A percentile compares a stretch with the other conserved stretches of the same genome.
Evolutionary conservation across 345 rosid genomes (phyloP).

Genomic region (Laguncularia racemosa): DNA sequence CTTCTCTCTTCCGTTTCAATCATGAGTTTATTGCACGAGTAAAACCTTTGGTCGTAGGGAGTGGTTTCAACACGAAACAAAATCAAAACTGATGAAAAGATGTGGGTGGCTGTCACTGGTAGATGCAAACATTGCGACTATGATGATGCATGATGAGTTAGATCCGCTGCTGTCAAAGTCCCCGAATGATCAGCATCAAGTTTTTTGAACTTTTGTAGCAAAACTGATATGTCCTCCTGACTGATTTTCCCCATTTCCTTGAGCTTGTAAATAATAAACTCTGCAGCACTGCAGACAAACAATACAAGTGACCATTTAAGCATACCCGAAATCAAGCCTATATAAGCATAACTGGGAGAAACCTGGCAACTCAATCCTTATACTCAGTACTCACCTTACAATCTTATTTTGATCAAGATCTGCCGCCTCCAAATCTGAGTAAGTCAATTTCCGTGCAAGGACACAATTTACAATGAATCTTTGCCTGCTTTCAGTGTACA

Average conservation of each 20-base stretch:
- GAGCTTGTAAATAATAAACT: slow-evolving; percentile 32
- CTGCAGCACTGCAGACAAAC: slow-evolving; percentile 26
- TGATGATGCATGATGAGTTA: neutral
- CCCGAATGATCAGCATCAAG: slow-evolving; percentile 44
- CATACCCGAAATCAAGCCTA: neutral
- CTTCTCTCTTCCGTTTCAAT: no score
- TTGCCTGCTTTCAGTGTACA: slow-evolving; percentile 27
- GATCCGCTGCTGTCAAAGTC: slow-evolving; percentile 31
- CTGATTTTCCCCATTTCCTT: slow-evolving; percentile 45
- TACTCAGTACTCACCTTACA: slow-evolving; percentile 23
- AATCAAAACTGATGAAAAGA: no score
- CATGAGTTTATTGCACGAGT: no score
- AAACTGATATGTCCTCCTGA: slow-evolving; percentile 27
- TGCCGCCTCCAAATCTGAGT: slow-evolving; percentile 33
- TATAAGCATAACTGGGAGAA: neutral
- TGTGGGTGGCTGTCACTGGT: no score
- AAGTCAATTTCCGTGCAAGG: slow-evolving; percentile 21
- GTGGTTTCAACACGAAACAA: no score
- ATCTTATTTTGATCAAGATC: slow-evolving; percentile 38
- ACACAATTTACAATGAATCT: slow-evolving; percentile 23
- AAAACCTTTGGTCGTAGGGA: no score
- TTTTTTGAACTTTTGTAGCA: slow-evolving; percentile 30
- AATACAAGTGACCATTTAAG: neutral
- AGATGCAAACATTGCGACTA: no score
- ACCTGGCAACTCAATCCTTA: neutral